phyloP scores from a whole-genome alignment of 768 basidiomycete genomes.

The Termitomyces sp. region DNA sequence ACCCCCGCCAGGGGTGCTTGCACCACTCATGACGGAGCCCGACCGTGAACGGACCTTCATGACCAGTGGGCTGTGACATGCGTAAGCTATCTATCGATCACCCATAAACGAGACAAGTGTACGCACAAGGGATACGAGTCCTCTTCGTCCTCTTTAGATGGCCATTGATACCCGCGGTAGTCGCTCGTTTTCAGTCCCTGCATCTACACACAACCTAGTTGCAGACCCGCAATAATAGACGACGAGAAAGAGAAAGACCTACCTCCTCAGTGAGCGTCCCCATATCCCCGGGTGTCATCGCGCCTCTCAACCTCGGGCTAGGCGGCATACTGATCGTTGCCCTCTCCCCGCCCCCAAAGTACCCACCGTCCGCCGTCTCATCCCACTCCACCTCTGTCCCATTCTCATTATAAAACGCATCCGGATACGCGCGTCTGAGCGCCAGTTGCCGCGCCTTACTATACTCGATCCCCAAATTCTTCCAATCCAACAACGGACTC shows the following conservation, averaged over 20 bases:
- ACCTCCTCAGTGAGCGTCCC: conserved; percentile 87
- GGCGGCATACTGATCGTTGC: conserved; percentile 78
- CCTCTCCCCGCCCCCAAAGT: conserved; percentile 49
- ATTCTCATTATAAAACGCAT: conserved; percentile 65
- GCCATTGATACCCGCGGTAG: conserved; percentile 68
- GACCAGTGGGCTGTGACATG: conserved; percentile 64
- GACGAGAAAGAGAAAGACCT: conserved; percentile 11
- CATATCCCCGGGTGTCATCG: conserved; percentile 90
- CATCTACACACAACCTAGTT: conserved; percentile 49
- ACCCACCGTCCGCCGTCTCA: conserved; percentile 23
- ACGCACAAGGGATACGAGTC: conserved; percentile 87
- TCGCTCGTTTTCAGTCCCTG: conserved; percentile 82
- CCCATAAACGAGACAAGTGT: not conserved
- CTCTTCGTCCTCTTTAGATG: conserved; percentile 71
- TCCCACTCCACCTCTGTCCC: conserved; percentile 34
- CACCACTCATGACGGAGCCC: conserved; percentile 62
- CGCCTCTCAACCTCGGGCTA: conserved; percentile 79
- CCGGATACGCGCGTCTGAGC: conserved; percentile 90
- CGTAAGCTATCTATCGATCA: not conserved
- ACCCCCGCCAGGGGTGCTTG: conserved; percentile 85
- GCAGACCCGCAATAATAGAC: not conserved
- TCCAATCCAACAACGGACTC: conserved; percentile 94
- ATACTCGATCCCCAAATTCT: conserved; percentile 96
- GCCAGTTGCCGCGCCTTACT: conserved; percentile 91
- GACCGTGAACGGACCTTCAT: conserved; percentile 86